Conservation (phyloP, 352 stramenopile genomes). For the Paralagenidium karlingii region DNA sequence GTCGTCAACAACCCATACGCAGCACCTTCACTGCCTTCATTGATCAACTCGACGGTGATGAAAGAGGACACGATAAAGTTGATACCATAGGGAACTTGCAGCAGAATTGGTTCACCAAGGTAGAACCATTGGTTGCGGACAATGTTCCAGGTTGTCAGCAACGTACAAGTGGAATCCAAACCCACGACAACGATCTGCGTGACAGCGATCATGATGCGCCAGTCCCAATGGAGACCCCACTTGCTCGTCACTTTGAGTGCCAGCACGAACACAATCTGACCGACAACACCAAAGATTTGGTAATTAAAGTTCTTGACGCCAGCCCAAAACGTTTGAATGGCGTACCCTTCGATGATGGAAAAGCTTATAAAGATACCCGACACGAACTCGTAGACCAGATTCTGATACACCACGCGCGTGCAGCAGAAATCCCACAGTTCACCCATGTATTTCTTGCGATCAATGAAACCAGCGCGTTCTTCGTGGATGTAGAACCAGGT, state of each 20-base stretch:
- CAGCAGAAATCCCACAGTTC: constrained; percentile 40
- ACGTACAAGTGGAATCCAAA: constrained; percentile 17
- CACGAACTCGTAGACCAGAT: constrained; percentile 53
- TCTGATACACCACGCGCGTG: constrained; percentile 46
- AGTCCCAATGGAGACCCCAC: constrained; percentile 22
- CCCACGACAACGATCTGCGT: constrained; percentile 23
- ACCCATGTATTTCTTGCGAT: constrained; percentile 18
- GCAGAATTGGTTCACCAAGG: constrained; percentile 25
- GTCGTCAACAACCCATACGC: constrained; percentile 69
- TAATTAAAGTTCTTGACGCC: constrained; percentile 43
- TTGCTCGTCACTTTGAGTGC: constrained; percentile 21
- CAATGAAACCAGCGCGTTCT: constrained; percentile 10
- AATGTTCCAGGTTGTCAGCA: constrained; percentile 45
- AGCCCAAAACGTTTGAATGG: constrained; percentile 41
- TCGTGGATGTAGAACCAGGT: constrained; percentile 34
- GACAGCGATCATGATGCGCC: constrained; percentile 19
- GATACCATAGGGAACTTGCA: constrained; percentile 48
- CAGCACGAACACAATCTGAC: constrained; percentile 27
- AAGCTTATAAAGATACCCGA: constrained; percentile 47
- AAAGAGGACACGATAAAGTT: constrained; percentile 64
- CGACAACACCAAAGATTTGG: constrained; percentile 33
- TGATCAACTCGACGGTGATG: constrained; percentile 62
- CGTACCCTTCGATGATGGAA: constrained; percentile 33
- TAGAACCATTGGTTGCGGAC: constrained; percentile 57
- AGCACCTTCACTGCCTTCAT: constrained; percentile 61